Percentiles rank a stretch among this genome's conserved stretches.
Conservation (phyloP, 164 flowering plant species). For the Nymphaea thermarum region DNA sequence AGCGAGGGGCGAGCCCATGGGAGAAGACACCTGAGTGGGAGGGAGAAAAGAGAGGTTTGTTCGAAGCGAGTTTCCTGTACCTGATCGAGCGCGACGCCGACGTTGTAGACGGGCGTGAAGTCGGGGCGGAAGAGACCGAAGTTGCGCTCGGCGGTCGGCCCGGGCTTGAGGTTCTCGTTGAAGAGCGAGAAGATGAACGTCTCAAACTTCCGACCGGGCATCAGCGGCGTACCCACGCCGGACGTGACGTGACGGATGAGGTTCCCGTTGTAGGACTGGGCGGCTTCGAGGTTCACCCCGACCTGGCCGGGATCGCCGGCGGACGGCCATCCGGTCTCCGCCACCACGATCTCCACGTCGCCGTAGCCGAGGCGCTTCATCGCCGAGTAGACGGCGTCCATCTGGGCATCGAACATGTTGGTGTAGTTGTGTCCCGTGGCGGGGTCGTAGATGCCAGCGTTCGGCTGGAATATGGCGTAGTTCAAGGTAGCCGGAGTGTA, state of each 20-base stretch:
- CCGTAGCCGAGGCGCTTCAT: slow-evolving; percentile 62
- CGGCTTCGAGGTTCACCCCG: slow-evolving; percentile 30
- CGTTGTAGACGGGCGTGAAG: slow-evolving; percentile 66
- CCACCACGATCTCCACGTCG: slow-evolving; percentile 73
- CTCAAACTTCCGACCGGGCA: slow-evolving; percentile 34
- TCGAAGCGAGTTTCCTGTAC: slow-evolving; percentile 6
- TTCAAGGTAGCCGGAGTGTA: slow-evolving; percentile 22
- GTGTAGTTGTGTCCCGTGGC: slow-evolving; percentile 37
- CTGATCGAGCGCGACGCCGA: slow-evolving; percentile 41
- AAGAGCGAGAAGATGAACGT: slow-evolving; percentile 66
- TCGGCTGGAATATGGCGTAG: slow-evolving; percentile 51
- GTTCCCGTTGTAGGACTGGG: slow-evolving; percentile 35
- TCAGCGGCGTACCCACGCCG: slow-evolving; percentile 58
- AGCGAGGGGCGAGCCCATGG: too few relatives aligned
- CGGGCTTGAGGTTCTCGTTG: slow-evolving; percentile 72
- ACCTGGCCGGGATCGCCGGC: slow-evolving; percentile 43
- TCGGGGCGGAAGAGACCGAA: slow-evolving; percentile 80
- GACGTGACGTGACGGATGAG: slow-evolving; percentile 44
- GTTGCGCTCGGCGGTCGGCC: slow-evolving; percentile 53
- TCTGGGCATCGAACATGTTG: slow-evolving; percentile 59
- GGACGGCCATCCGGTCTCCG: slow-evolving; percentile 96
- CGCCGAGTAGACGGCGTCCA: slow-evolving; percentile 54
- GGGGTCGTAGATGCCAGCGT: slow-evolving; percentile 38
- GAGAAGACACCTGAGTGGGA: too few relatives aligned
- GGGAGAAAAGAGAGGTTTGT: too few relatives aligned